Evolutionary conservation across 2,329 filamentous ascomycete genomes (phyloP).

Genomic region (Phyllosticta citribraziliensis): DNA sequence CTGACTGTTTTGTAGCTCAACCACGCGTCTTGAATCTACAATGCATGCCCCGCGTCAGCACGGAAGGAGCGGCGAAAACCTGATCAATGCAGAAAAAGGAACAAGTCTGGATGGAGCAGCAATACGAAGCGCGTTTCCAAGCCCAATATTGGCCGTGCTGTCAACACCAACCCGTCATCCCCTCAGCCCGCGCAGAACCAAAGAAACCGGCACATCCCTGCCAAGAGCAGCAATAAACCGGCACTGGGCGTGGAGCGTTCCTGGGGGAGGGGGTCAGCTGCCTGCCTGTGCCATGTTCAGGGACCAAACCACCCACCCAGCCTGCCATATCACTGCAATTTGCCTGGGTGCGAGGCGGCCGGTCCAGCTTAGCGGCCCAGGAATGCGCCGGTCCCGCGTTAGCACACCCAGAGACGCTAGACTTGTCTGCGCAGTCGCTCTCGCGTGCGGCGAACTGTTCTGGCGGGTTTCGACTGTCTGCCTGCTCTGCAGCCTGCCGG

Average conservation of each 20-base stretch:
- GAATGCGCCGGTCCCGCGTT: not conserved
- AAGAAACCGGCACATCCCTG: too few species aligned
- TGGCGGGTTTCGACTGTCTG: not conserved
- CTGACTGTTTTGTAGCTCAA: not conserved
- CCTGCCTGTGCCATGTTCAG: not conserved
- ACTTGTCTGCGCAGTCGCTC: not conserved
- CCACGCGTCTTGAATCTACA: not conserved
- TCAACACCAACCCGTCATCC: not conserved
- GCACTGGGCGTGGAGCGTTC: not conserved
- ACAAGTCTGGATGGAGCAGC: too few species aligned
- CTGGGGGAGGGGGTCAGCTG: not conserved
- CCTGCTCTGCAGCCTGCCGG: not conserved
- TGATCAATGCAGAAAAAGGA: not conserved
- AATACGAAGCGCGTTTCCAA: not conserved
- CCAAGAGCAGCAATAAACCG: too few species aligned
- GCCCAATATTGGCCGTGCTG: not conserved
- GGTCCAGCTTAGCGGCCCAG: not conserved
- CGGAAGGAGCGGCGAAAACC: not conserved
- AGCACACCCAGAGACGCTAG: not conserved
- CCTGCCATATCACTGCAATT: not conserved
- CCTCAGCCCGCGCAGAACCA: not conserved
- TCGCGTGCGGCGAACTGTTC: not conserved
- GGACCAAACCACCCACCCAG: not conserved
- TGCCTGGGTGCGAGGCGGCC: not conserved
- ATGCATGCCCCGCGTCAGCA: not conserved